Evolutionary conservation across 768 basidiomycete species (phyloP), one percentile per base, ranked within the genome.

Genomic region (Pleurotus pulmonarius): DNA sequence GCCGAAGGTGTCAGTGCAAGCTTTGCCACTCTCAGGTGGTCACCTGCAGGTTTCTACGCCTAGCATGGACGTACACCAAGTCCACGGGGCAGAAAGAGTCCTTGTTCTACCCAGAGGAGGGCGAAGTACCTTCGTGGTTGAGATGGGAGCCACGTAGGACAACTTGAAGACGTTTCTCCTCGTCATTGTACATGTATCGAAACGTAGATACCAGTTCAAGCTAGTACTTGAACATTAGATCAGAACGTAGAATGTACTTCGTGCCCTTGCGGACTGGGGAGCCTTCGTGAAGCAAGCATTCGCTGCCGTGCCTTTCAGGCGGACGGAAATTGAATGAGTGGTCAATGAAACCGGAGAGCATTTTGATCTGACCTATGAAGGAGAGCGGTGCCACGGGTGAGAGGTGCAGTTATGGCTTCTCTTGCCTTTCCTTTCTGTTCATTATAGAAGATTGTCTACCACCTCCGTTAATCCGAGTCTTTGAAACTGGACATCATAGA

Each of bases 21-120:
- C 89, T 2, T 70, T 88, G 29, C 80, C 85, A 2, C 63, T 83
- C 2, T 65, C 75, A 2, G 81, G 76, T 1, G 8, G 77, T 79
- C 34, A 66, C 76, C 49, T 78, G 78, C 7, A 87, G 83, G 78
- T 82, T 6, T 82, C 83, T 6, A 76, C 74, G 66, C 73, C 78
- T 0, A 85, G 75, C 56, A 80, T 79, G 11, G 94, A 97, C 68
- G 86, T 90, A 0, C 86, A 92, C 65, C 92, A 97, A 61, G 75
- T 83, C 41, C 89, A 95, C 62, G 91, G 93, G 0, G 95, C 92
- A 9, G 83, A 93, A 63, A 85, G 79, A 58, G 77, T 95, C 7
- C 70, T 91, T 47, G 84, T 98, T 5, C 77, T 94, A 18, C 95
- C 95, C 0, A 80, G 92, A 55, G 88, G 88, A 3, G 88, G 88